phyloP scores from a whole-genome alignment of 2,329 filamentous ascomycete genomes.

The Orbilia brochopaga region DNA sequence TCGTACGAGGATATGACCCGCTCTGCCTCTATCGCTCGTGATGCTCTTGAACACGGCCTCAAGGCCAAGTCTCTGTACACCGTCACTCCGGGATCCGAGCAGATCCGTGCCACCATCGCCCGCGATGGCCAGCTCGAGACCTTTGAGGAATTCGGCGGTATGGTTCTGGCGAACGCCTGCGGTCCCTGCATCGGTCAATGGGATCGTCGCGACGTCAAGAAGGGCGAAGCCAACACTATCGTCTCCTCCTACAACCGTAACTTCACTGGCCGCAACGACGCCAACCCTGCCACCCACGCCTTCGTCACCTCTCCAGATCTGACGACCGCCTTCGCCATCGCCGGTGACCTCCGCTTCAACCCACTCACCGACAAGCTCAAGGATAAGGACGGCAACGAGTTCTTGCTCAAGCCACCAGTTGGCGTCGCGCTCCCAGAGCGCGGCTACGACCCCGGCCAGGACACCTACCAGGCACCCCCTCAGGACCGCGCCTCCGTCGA shows the following conservation, averaged over 20 bases:
- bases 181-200: constrained; percentile 93
- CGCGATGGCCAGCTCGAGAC: constrained; percentile 91
- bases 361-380: constrained; percentile 89
- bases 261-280: constrained; percentile 97
- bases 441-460: constrained; percentile 87
- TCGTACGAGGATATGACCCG: constrained; percentile 91
- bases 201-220: constrained; percentile 91
- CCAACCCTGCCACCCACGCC: constrained; percentile 91
- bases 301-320: constrained; percentile 92
- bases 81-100: constrained; percentile 94
- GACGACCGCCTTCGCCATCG: constrained; percentile 83
- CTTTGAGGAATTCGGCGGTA: constrained; percentile 93
- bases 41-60: constrained; percentile 88
- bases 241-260: constrained; percentile 99
- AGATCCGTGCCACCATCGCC: constrained; percentile 90
- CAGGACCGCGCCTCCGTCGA: constrained; percentile 72
- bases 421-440: constrained; percentile 78
- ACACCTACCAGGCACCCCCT: constrained; percentile 97
- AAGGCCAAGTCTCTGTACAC: constrained; percentile 94
- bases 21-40: constrained; percentile 85
- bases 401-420: constrained; percentile 79
- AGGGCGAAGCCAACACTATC: constrained; percentile 95
- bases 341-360: constrained; percentile 89
- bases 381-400: constrained; percentile 95
- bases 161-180: constrained; percentile 94